Evolutionary conservation across 2,329 filamentous ascomycete species (phyloP), one percentile per base, ranked within the genome.

Genomic region (Alternaria tenuissima): DNA sequence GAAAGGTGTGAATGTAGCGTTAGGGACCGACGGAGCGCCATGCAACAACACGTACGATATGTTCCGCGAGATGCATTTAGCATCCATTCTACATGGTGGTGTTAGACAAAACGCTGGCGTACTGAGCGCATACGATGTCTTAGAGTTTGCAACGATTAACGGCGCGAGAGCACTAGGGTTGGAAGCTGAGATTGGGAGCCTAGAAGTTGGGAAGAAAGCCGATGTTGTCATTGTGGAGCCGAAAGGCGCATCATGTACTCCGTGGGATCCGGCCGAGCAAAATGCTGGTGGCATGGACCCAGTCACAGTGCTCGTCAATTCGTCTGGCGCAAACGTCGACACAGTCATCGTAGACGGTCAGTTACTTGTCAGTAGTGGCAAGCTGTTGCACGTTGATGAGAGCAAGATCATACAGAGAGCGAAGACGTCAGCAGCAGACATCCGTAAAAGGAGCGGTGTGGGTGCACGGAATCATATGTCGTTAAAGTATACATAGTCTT

Each of bases 131-230:
- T 69, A 69, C 12, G 48, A 65, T 16, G 62, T 70, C 12, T 52
- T 73, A 8, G 65, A 68, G 52, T 64, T 73, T 46, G 66, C 67
- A 16, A 74, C 71, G 3, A 67, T 73, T 51, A 71, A 73, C 24
- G 69, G 69, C 3, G 70, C 71, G 7, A 58, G 62, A 12, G 69
- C 71, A 6, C 39, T 74, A 16, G 69, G 69, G 11, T 18, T 85
- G 52, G 73, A 80, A 14, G 62, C 72, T 16, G 60, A 69, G 0
- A 79, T 80, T 11, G 80, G 80, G 3, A 80, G 75, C 47, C 48
- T 81, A 18, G 78, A 80, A 55, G 63, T 77, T 6, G 79, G 78
- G 1, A 82, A 81, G 69, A 81, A 80, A 57, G 79, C 80, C 0
- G 79, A 82, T 57, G 75, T 82, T 39, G 79, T 81, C 2, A 72